Conservation (phyloP, 805 yeast genomes). For the Groenewaldozyma salmanticensis region DNA sequence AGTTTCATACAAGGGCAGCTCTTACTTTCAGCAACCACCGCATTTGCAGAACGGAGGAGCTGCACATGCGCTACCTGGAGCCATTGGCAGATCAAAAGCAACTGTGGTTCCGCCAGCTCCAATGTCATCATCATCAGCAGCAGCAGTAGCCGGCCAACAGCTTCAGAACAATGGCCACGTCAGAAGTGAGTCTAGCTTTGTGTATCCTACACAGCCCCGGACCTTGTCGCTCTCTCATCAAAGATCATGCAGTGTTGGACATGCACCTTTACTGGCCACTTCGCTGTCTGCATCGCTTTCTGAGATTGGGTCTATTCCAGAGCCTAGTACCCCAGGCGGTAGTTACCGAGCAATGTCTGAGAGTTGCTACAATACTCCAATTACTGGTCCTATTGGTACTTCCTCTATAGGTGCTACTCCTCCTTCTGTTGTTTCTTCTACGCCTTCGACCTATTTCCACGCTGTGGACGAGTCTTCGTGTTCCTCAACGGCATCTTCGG, state of each 20-base stretch:
- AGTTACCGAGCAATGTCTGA: not conserved
- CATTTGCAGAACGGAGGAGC: not conserved
- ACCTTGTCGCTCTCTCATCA: not conserved
- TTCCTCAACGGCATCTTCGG: not conserved
- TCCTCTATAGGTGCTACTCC: not conserved
- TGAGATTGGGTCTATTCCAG: not conserved
- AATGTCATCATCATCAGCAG: too few species aligned
- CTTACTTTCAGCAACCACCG: not conserved
- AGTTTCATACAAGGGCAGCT: not conserved
- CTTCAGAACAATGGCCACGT: not conserved
- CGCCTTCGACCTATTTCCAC: too few species aligned
- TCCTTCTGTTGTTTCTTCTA: not conserved
- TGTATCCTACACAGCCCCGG: not conserved
- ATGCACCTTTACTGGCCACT: not conserved
- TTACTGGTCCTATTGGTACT: not conserved
- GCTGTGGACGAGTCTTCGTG: not conserved
- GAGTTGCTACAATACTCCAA: not conserved
- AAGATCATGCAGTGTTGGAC: not conserved
- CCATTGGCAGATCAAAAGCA: not conserved
- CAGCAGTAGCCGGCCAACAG: too few species aligned
- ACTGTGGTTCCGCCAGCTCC: not conserved
- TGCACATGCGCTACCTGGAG: not conserved
- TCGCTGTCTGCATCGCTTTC: not conserved
- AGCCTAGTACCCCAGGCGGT: not conserved
- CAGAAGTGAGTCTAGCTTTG: conserved; percentile 1